phyloP scores from a whole-genome alignment of 257 asterid species.

The Primulina eburnea region DNA sequence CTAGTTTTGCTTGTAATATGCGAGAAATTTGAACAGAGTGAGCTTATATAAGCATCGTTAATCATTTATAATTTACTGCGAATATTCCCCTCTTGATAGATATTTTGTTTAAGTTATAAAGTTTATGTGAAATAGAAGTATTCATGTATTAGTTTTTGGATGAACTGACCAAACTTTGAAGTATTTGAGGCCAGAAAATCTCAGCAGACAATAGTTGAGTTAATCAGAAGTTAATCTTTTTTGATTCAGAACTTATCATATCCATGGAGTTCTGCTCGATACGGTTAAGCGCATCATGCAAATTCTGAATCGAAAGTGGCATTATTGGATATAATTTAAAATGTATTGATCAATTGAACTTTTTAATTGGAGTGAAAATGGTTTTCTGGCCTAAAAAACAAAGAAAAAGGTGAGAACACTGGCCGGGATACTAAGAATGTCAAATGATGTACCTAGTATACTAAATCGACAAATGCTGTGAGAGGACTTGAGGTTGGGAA shows the following conservation, averaged over 20 bases:
- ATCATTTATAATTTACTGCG: conserved; percentile 15
- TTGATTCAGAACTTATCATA: neutral
- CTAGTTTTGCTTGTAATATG: conserved; percentile 10
- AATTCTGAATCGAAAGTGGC: no score
- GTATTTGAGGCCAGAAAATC: conserved; percentile 6
- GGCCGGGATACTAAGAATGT: no score
- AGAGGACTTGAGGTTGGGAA: no score
- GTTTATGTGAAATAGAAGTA: conserved; percentile 14
- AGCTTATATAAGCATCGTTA: conserved; percentile 7
- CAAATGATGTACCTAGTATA: no score
- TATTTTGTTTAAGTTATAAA: neutral
- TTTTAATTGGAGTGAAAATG: no score
- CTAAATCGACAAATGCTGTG: no score
- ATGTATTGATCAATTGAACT: no score
- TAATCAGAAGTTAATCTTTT: neutral
- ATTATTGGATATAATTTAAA: no score
- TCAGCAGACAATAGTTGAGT: neutral
- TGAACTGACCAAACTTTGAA: neutral
- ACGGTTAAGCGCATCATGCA: no score
- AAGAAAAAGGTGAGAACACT: no score
- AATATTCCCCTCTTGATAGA: conserved; percentile 2
- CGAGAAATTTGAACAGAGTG: conserved; percentile 7
- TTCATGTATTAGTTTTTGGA: conserved; percentile 2
- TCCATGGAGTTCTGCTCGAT: neutral
- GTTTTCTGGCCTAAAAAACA: no score